These are phyloP conservation scores for Trichoderma orchidacearum DNA, from an alignment of 495 filamentous ascomycete species.

Conservation along the genomic window DNA sequence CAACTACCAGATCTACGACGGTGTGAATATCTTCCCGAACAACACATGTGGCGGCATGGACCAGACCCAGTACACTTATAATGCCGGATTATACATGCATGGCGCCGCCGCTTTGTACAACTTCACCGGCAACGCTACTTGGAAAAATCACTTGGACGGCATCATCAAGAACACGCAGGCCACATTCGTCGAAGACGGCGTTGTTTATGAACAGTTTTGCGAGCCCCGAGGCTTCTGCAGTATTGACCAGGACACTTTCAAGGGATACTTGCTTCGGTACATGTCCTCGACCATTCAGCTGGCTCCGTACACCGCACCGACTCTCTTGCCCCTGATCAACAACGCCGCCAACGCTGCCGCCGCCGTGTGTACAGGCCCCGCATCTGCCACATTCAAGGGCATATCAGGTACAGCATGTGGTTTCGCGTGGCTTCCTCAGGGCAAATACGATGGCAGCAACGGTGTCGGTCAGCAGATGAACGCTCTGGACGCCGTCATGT, in stretches of 20 bases:
- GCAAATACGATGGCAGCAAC: constrained; percentile 19
- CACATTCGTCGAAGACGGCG: constrained; percentile 43
- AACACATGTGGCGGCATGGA: constrained; percentile 46
- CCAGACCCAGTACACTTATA: constrained; percentile 62
- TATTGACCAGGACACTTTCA: constrained; percentile 59
- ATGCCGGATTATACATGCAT: constrained; percentile 57
- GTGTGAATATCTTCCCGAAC: constrained; percentile 32
- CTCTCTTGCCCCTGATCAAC: constrained; percentile 42
- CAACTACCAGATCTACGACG: constrained; percentile 54
- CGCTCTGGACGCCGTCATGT: constrained; percentile 53
- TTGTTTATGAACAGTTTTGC: constrained; percentile 59
- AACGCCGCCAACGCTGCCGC: constrained; percentile 48
- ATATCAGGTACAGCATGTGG: constrained; percentile 34
- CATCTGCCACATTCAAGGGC: constrained; percentile 33
- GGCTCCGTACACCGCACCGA: constrained; percentile 44
- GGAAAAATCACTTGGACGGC: constrained; percentile 43
- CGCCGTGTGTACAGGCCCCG: constrained; percentile 44
- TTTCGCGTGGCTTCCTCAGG: constrained; percentile 32
- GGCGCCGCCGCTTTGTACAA: constrained; percentile 74
- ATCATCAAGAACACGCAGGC: constrained; percentile 37
- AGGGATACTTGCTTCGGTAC: constrained; percentile 61
- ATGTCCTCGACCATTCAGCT: constrained; percentile 51
- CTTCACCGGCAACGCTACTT: constrained; percentile 36
- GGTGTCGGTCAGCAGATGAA: constrained; percentile 66
- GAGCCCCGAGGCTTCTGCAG: constrained; percentile 52